Base-by-base conservation (phyloP, 2,329 filamentous ascomycete species). In the Mycosphaerella sp. region DNA sequence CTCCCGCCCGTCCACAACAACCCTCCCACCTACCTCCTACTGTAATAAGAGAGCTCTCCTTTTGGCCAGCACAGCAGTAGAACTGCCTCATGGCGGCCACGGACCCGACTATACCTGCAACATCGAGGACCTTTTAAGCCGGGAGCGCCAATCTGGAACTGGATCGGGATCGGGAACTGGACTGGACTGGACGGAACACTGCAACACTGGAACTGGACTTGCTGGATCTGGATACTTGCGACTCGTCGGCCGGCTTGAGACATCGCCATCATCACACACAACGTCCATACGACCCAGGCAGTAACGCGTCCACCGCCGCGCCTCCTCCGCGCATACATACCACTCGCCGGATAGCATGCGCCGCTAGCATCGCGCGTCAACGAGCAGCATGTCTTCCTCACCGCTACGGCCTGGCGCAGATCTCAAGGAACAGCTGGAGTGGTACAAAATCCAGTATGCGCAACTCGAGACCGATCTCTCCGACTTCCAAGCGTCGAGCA, bases 361-460 rank as follows among this genome's bases (percentile, higher is more conserved):
- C 59, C 64, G 63, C 53, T 69, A 68, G 65, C 52, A 64, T 48
- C 66, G 65, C 62, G 61, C 60, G 49, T 54, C 57, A 21, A 41
- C 41, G 45, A 48, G 41, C 41, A 45, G 48, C 54, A 68, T 69
- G 64, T 64, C 66, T 7, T 70, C 69, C 14, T 70, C 69, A 46
- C 69, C 69, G 44, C 56, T 70, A 56, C 68, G 69, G 51, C 63
- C 66, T 17, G 68, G 68, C 60, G 62, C 67, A 40, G 66, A 66
- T 48, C 62, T 74, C 61, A 85, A 90, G 67, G 88, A 93, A 67
- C 86, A 91, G 58, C 78, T 98, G 49, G 80, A 85, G 55, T 96
- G 93, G 81, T 98, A 97, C 81, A 98, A 98, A 77, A 75, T 83
- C 51, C 92, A 97, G 71, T 97, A 97, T 75, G 90, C 95, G 73